Conservation (phyloP, 2,329 filamentous ascomycete species). For the Drechslerella coelobrocha region DNA sequence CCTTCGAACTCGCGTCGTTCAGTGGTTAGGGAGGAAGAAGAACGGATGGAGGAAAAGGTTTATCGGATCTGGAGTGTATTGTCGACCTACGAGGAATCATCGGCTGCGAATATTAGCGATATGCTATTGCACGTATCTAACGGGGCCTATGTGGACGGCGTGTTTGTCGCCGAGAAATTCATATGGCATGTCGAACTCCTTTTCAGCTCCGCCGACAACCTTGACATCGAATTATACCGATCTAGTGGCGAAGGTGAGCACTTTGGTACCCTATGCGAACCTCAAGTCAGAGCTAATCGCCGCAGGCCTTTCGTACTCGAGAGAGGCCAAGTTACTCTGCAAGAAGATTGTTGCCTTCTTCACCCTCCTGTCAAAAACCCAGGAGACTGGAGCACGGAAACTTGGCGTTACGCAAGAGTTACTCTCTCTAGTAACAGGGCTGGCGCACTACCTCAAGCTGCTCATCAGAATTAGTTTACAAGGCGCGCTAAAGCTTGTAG, state of each 20-base stretch:
- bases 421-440: conserved; percentile 92
- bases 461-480: conserved; percentile 96
- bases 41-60: conserved; percentile 96
- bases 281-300: conserved; percentile 10
- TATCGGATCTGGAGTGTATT: conserved; percentile 98
- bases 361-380: conserved; percentile 88
- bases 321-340: conserved; percentile 98
- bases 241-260: conserved; percentile 76
- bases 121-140: conserved; percentile 99
- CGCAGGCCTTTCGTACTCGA: conserved; percentile 82
- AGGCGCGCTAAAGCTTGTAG: conserved; percentile 77
- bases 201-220: conserved; percentile 83
- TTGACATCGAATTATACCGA: conserved; percentile 75
- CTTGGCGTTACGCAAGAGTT: conserved; percentile 96
- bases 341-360: conserved; percentile 99
- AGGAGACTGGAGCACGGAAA: conserved; percentile 86
- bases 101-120: conserved; percentile 96
- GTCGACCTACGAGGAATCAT: conserved; percentile 96
- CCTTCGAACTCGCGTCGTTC: conserved; percentile 74
- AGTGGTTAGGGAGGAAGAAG: conserved; percentile 81
- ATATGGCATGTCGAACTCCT: conserved; percentile 95
- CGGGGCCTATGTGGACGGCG: conserved; percentile 91
- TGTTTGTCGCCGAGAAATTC: conserved; percentile 92
- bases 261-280: neutral
- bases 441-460: conserved; percentile 96